phyloP scores from a whole-genome alignment of 768 basidiomycete species.

The Xerocomus spinulosus region DNA sequence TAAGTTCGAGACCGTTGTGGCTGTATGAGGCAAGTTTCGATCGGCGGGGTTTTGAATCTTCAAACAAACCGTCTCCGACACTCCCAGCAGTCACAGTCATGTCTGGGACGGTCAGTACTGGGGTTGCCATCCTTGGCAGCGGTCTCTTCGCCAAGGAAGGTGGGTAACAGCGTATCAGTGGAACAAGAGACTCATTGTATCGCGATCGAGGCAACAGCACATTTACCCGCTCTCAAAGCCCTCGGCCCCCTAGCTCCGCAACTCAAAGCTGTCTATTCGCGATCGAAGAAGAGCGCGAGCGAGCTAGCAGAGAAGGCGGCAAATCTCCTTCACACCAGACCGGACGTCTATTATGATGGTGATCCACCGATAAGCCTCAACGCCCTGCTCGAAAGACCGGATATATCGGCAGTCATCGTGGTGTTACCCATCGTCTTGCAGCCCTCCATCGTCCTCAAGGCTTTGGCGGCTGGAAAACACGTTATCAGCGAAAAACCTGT shows the following conservation, averaged over 20 bases:
- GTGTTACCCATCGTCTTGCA: constrained; percentile 75
- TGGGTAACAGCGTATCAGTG: constrained; percentile 28
- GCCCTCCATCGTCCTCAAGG: constrained; percentile 60
- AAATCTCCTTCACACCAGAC: constrained; percentile 34
- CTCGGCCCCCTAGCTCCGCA: constrained; percentile 44
- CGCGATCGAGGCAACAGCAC: constrained; percentile 59
- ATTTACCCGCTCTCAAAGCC: constrained; percentile 68
- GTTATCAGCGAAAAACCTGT: constrained; percentile 89
- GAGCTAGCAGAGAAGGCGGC: constrained; percentile 49
- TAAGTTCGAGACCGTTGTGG: no score
- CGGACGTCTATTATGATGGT: constrained; percentile 55
- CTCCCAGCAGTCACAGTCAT: constrained; percentile 9
- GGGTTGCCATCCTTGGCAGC: constrained; percentile 75
- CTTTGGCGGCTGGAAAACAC: constrained; percentile 75
- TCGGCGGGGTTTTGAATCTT: no score
- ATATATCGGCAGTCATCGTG: constrained; percentile 70
- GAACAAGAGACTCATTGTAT: constrained; percentile 15
- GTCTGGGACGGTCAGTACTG: constrained; percentile 36
- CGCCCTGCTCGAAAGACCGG: constrained; percentile 58
- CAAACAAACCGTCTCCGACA: no score
- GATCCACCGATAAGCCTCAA: constrained; percentile 46
- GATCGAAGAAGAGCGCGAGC: constrained; percentile 57
- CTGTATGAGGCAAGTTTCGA: no score
- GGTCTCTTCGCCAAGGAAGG: constrained; percentile 78
- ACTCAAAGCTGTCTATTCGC: constrained; percentile 75